These are phyloP conservation scores for Neonectria ditissima DNA, from an alignment of 2,329 filamentous ascomycete species.

Conservation along the genomic window DNA sequence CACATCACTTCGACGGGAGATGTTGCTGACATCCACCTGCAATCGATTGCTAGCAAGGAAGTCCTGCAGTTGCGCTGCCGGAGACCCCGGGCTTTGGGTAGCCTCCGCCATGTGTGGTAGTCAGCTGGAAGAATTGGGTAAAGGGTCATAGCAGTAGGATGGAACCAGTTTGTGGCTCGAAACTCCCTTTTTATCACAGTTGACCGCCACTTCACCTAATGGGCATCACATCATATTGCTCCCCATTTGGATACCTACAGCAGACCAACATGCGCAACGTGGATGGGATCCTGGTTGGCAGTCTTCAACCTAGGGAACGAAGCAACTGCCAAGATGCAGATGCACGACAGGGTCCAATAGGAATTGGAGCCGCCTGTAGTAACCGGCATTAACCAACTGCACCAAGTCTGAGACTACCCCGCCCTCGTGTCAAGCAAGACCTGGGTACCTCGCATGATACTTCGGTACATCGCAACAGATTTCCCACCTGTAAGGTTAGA, in stretches of 20 bases:
- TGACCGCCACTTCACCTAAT: not conserved
- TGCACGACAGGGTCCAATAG: not conserved
- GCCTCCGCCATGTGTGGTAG: not conserved
- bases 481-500: not conserved
- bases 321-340: not conserved
- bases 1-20: not conserved
- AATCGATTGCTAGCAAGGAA: not conserved
- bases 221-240: not conserved
- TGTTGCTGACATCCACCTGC: not conserved
- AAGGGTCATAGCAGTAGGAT: not conserved
- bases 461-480: not conserved
- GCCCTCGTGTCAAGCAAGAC: not conserved
- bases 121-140: not conserved
- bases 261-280: not conserved
- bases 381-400: not conserved
- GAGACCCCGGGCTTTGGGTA: not conserved
- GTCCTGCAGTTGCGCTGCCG: not conserved
- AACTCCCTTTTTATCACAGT: not conserved
- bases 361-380: not conserved
- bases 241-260: not conserved
- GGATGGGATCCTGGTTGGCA: not conserved
- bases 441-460: no score
- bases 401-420: not conserved
- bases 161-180: not conserved
- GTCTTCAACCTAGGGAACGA: not conserved